These are phyloP conservation scores for Phoenix dactylifera DNA, from an alignment of 176 grass and related monocot species.

Conservation along the genomic window DNA sequence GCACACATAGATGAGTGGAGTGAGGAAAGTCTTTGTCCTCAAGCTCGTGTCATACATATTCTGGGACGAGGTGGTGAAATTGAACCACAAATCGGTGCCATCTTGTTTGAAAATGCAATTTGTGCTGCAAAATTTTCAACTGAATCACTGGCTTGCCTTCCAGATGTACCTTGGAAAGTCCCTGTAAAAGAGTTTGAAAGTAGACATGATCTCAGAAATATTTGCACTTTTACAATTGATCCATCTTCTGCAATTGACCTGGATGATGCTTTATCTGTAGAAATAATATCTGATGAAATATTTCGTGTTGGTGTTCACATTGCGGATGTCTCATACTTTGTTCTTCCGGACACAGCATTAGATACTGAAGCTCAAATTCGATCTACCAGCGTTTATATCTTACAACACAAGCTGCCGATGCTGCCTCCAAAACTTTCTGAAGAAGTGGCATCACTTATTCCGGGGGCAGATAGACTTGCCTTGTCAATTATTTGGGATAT, in stretches of 20 bases:
- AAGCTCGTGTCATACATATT: slow-evolving; percentile 44
- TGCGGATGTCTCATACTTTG: slow-evolving; percentile 89
- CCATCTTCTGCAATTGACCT: slow-evolving; percentile 67
- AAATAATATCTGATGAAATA: slow-evolving; percentile 47
- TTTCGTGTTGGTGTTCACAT: slow-evolving; percentile 85
- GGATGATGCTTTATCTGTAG: slow-evolving; percentile 92
- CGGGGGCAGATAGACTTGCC: slow-evolving; percentile 73
- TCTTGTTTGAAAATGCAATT: slow-evolving; percentile 88
- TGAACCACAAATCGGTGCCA: slow-evolving; percentile 78
- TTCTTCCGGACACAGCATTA: slow-evolving; percentile 63
- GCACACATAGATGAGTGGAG: slow-evolving; percentile 75
- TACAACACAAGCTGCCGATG: slow-evolving; percentile 65
- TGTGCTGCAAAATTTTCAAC: slow-evolving; percentile 40
- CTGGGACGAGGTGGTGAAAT: slow-evolving; percentile 67
- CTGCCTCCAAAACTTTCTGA: slow-evolving; percentile 67
- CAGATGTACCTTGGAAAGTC: slow-evolving; percentile 48
- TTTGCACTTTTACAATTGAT: slow-evolving; percentile 78
- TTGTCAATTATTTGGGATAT: slow-evolving; percentile 95
- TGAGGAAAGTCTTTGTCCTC: slow-evolving; percentile 58
- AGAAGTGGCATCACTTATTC: slow-evolving; percentile 61
- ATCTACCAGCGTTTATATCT: slow-evolving; percentile 84
- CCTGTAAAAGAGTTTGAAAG: slow-evolving; percentile 53
- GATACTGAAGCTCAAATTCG: slow-evolving; percentile 74
- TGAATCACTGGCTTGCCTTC: slow-evolving; percentile 56
- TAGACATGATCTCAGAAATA: slow-evolving; percentile 70